Evolutionary conservation across 352 stramenopile species (phyloP).

Genomic region (Phytophthora kernoviae): DNA sequence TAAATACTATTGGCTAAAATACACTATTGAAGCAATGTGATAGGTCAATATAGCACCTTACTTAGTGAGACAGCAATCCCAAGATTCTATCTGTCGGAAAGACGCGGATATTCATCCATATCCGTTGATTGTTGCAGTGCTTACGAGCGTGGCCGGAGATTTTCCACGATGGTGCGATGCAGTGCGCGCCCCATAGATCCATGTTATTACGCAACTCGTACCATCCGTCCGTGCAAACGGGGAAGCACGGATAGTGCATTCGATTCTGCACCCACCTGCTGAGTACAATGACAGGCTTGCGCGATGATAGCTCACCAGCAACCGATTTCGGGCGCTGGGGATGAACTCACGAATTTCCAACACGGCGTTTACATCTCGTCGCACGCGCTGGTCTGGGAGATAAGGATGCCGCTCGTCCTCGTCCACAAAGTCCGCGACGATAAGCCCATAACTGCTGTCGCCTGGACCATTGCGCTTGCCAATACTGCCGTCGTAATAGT

Average conservation of each 20-base stretch:
- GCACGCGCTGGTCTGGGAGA: slow-evolving; percentile 11
- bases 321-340: slow-evolving; percentile 9
- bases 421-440: slow-evolving; percentile 44
- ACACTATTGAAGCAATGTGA: no score
- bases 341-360: slow-evolving; percentile 19
- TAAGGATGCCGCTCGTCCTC: slow-evolving; percentile 53
- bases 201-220: slow-evolving; percentile 34
- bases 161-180: not conserved
- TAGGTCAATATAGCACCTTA: no score
- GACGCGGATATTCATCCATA: no score
- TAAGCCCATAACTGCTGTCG: slow-evolving; percentile 44
- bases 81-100: no score
- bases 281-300: slow-evolving; percentile 34
- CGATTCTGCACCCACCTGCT: slow-evolving; percentile 37
- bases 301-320: slow-evolving; percentile 4
- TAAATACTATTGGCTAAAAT: no score
- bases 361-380: not conserved
- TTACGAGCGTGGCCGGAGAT: no score
- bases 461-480: slow-evolving; percentile 7
- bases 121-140: no score
- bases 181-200: slow-evolving; percentile 17
- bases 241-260: slow-evolving; percentile 37
- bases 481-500: slow-evolving; percentile 31
- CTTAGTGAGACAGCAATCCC: no score
- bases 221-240: slow-evolving; percentile 30